Conservation (phyloP, 2,329 filamentous ascomycete genomes). For the Botrytis fragariae region DNA sequence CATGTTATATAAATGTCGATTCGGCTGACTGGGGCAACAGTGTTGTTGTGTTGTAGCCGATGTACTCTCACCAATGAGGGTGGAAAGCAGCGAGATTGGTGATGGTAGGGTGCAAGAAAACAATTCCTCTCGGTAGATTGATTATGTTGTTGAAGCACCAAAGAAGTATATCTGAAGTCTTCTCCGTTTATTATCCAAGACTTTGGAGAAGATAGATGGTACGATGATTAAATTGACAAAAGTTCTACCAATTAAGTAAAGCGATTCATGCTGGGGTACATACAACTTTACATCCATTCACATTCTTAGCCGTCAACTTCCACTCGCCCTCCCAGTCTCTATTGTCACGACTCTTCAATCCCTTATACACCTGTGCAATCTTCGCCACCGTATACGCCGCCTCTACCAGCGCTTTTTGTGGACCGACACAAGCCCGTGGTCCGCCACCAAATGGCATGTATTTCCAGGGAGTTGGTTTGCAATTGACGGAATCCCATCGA, state of each 20-base stretch:
- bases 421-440: conserved; percentile 59
- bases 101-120: not conserved
- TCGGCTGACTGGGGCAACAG: not conserved
- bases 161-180: not conserved
- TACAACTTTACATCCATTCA: conserved; percentile 10
- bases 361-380: conserved; percentile 16
- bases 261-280: not conserved
- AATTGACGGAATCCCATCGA: conserved; percentile 33
- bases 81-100: not conserved
- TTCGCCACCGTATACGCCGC: conserved; percentile 19
- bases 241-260: too few species aligned
- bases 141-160: not conserved
- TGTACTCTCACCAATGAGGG: not conserved
- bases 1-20: not conserved
- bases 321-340: not conserved
- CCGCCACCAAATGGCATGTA: conserved; percentile 17
- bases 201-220: not conserved
- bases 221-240: not conserved
- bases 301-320: conserved; percentile 15
- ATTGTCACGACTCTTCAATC: conserved; percentile 11
- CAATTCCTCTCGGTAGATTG: fast-evolving
- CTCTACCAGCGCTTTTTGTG: conserved; percentile 23
- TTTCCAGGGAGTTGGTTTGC: conserved; percentile 5
- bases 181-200: not conserved
- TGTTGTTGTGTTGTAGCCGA: not conserved